Percentiles rank a stretch among this genome's conserved stretches.
These are phyloP conservation scores for Umbelopsis sp. DNA, from an alignment of 371 early-diverging fungal species.

Conservation along the genomic window DNA sequence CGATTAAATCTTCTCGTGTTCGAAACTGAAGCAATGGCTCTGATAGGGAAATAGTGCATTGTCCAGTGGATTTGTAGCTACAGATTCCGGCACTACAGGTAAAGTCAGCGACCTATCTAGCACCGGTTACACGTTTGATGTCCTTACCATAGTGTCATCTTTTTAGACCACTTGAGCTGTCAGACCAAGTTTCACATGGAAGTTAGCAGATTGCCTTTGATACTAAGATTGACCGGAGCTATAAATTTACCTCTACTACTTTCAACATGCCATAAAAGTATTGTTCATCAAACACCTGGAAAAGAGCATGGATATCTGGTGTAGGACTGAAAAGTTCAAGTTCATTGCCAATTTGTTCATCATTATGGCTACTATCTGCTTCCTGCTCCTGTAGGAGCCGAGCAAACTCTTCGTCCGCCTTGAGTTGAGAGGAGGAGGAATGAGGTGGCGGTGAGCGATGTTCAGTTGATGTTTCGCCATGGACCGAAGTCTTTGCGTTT, in stretches of 20 bases:
- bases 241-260: conserved; percentile 53
- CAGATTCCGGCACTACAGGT: conserved; percentile 53
- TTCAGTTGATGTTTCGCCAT: neutral
- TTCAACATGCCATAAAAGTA: conserved; percentile 60
- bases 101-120: neutral
- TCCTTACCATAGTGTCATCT: conserved; percentile 63
- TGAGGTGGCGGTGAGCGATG: neutral
- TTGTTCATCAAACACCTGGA: conserved; percentile 54
- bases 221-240: no score
- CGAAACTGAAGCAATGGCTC: conserved; percentile 73
- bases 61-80: conserved; percentile 37
- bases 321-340: conserved; percentile 23
- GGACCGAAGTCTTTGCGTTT: conserved; percentile 1
- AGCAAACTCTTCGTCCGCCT: conserved; percentile 26
- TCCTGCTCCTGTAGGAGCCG: conserved; percentile 27
- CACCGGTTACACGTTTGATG: conserved; percentile 22
- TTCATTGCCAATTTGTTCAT: conserved; percentile 20
- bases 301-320: conserved; percentile 59
- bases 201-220: neutral
- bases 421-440: conserved; percentile 6
- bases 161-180: conserved; percentile 53
- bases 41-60: conserved; percentile 58
- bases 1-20: conserved; percentile 55
- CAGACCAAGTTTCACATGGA: neutral
- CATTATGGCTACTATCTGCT: neutral